These are phyloP conservation scores for Wallacemonas sp. DNA, from an alignment of 208 protist genomes.

Conservation along the genomic window DNA sequence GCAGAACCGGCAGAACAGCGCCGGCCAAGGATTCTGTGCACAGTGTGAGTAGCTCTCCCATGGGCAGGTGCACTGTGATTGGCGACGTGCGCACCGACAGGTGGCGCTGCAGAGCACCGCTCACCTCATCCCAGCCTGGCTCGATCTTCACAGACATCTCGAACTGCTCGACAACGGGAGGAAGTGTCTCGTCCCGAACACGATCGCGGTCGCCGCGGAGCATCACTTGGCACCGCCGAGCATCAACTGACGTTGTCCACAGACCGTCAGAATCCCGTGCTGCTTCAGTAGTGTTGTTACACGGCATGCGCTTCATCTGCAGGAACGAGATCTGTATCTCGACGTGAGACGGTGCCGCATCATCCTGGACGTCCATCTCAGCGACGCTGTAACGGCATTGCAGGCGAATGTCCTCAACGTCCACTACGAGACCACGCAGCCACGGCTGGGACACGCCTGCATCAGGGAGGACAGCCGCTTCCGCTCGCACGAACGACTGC, in stretches of 20 bases:
- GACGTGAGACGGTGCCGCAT: not conserved
- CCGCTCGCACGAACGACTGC: not conserved
- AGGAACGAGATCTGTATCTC: not conserved
- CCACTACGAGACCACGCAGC: not conserved
- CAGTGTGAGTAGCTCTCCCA: slow-evolving; percentile 23
- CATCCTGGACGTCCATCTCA: not conserved
- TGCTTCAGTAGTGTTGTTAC: not conserved
- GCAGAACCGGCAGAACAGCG: slow-evolving; percentile 21
- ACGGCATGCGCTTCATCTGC: not conserved
- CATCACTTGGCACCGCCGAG: not conserved
- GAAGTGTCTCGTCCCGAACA: not conserved
- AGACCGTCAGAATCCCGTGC: too few species aligned
- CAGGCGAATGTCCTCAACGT: not conserved
- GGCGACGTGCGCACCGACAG: not conserved
- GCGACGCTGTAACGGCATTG: not conserved
- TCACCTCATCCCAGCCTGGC: not conserved
- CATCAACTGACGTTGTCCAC: not conserved
- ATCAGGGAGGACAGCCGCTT: too few species aligned
- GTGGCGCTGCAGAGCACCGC: not conserved
- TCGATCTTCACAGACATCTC: not conserved
- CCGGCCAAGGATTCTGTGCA: slow-evolving; percentile 31
- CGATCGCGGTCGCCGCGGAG: not conserved
- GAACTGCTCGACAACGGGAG: not conserved
- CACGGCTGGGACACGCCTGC: not conserved
- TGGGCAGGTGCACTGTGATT: slow-evolving; percentile 14